A percentile compares a stretch with the other conserved stretches of the same genome.
These are phyloP conservation scores for Talaromyces sp. DNA, from an alignment of 2,329 filamentous ascomycete species.

Conservation along the genomic window DNA sequence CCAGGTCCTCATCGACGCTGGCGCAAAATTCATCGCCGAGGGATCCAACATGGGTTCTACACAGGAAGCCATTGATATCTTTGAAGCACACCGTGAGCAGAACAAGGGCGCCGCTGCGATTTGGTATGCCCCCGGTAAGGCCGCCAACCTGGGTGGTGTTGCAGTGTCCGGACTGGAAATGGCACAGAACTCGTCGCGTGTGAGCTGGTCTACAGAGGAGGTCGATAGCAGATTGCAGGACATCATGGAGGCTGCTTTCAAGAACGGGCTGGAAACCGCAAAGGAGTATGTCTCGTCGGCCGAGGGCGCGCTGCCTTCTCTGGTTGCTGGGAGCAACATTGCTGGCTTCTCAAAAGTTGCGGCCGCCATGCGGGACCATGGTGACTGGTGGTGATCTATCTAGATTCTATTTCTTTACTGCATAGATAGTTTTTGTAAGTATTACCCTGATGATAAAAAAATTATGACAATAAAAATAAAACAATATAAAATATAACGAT, in stretches of 20 bases:
- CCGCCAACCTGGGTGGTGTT: slow-evolving; percentile 94
- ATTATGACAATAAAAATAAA: background rate
- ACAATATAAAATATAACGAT: background rate
- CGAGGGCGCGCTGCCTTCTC: slow-evolving; percentile 80
- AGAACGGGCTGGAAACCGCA: slow-evolving; percentile 81
- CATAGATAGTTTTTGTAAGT: background rate
- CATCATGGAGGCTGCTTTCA: slow-evolving; percentile 94
- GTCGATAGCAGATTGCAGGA: slow-evolving; percentile 85
- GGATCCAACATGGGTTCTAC: slow-evolving; percentile 99
- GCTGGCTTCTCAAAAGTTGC: slow-evolving; percentile 97
- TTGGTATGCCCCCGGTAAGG: slow-evolving; percentile 97
- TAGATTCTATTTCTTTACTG: too few relatives aligned
- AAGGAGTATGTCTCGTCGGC: slow-evolving; percentile 76
- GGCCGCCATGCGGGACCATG: slow-evolving; percentile 90
- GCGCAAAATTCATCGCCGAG: slow-evolving; percentile 84
- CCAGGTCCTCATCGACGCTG: slow-evolving; percentile 69
- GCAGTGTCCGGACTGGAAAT: slow-evolving; percentile 97
- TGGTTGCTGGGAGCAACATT: slow-evolving; percentile 94
- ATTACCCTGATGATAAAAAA: background rate
- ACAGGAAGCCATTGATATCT: slow-evolving; percentile 87
- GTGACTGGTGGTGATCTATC: slow-evolving; percentile 71
- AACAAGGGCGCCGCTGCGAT: slow-evolving; percentile 65
- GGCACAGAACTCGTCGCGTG: slow-evolving; percentile 90
- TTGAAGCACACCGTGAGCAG: slow-evolving; percentile 68
- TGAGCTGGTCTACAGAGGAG: slow-evolving; percentile 82